These are phyloP conservation scores for Bocquillonia castaneifolia DNA, from an alignment of 441 rosid genomes.

Conservation along the genomic window DNA sequence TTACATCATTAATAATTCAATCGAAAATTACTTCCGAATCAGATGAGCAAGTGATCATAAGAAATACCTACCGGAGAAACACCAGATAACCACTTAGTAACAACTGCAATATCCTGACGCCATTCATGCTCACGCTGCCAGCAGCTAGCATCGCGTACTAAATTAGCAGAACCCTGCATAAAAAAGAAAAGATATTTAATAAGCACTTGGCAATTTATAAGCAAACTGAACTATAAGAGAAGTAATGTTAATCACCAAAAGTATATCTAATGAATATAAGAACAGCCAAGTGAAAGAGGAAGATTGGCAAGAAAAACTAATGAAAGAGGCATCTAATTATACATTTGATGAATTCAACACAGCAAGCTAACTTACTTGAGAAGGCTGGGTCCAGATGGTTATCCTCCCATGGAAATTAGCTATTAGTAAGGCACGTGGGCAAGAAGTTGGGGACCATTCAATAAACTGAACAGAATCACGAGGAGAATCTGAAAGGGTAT, in stretches of 20 bases:
- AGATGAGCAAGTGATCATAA: conserved; percentile 18
- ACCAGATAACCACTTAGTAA: conserved; percentile 92
- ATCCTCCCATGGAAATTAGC: conserved; percentile 98
- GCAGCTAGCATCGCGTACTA: conserved; percentile 83
- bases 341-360: conserved; percentile 2
- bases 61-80: conserved; percentile 70
- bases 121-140: conserved; percentile 98
- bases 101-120: conserved; percentile 98
- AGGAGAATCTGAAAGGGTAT: conserved; percentile 72
- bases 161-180: conserved; percentile 76
- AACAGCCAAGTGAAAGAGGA: neutral
- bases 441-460: conserved; percentile 96
- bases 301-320: conserved; percentile 10
- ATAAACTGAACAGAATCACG: conserved; percentile 98
- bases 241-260: neutral
- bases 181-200: conserved; percentile 20
- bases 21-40: conserved; percentile 2
- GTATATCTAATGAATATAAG: conserved; percentile 8
- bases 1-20: neutral
- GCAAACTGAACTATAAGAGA: neutral
- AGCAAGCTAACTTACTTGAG: conserved; percentile 53
- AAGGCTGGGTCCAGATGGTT: conserved; percentile 95
- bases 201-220: conserved; percentile 9
- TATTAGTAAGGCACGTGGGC: conserved; percentile 86
- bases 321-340: conserved; percentile 12